These are phyloP conservation scores for Lunasporangiospora selenospora DNA, from an alignment of 192 early-diverging fungal genomes.

Conservation along the genomic window DNA sequence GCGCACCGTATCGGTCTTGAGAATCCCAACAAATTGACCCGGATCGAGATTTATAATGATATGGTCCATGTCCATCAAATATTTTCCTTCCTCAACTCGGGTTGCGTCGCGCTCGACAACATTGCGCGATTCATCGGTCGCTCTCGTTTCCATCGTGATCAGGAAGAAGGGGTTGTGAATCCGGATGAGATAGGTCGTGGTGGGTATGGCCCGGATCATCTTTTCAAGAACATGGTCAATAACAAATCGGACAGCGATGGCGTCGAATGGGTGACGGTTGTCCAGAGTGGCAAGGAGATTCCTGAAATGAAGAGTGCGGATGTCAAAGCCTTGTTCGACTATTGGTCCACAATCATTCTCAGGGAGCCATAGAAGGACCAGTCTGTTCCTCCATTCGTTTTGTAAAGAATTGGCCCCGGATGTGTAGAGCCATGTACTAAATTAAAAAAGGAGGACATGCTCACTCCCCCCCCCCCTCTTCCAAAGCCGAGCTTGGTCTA, in stretches of 20 bases:
- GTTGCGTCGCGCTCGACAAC: slow-evolving; percentile 5
- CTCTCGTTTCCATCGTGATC: slow-evolving; percentile 6
- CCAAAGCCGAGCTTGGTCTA: too few species aligned
- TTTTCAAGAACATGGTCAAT: slow-evolving; percentile 6
- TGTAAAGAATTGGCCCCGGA: too few species aligned
- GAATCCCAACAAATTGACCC: slow-evolving; percentile 8
- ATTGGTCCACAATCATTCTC: too few species aligned
- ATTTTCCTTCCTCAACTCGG: slow-evolving; percentile 2
- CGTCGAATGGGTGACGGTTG: slow-evolving; percentile 30
- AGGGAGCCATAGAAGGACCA: too few species aligned
- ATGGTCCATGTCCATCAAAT: slow-evolving; percentile 40
- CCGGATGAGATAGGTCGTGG: too few species aligned
- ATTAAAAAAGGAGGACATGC: too few species aligned
- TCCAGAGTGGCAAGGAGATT: slow-evolving; percentile 11
- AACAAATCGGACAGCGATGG: slow-evolving; percentile 1
- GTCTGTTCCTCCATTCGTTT: too few species aligned
- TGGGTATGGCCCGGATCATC: background rate
- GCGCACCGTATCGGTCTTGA: slow-evolving; percentile 34
- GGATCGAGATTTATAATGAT: slow-evolving; percentile 24
- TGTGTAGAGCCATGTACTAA: too few species aligned
- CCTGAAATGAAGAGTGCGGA: too few species aligned
- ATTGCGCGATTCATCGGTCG: slow-evolving; percentile 29
- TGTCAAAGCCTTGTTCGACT: too few species aligned
- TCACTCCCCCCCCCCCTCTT: too few species aligned
- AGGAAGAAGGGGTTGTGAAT: slow-evolving; percentile 4